These are phyloP conservation scores for Globisporangium okanoganense DNA, from an alignment of 352 stramenopile genomes.

Conservation along the genomic window DNA sequence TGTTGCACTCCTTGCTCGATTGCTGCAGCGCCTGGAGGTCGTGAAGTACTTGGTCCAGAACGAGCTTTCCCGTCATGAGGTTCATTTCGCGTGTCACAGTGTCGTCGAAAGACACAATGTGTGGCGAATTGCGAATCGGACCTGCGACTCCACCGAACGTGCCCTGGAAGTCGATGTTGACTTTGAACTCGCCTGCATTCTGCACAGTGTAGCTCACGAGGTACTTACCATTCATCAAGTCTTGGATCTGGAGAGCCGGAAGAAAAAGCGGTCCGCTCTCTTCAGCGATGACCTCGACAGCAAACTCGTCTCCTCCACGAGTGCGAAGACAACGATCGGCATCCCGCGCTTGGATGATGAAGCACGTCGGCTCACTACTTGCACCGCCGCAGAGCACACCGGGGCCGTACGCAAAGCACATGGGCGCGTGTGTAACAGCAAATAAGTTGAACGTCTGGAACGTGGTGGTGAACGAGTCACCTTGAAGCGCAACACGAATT, in stretches of 20 bases:
- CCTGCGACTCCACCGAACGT: constrained; percentile 90
- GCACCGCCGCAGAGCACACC: constrained; percentile 87
- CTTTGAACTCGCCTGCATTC: constrained; percentile 74
- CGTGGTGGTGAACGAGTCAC: constrained; percentile 94
- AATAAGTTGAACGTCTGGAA: constrained; percentile 94
- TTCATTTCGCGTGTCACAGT: constrained; percentile 80
- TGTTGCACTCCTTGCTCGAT: constrained; percentile 61
- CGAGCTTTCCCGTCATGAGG: constrained; percentile 75
- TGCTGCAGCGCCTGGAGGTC: constrained; percentile 62
- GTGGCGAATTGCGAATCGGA: constrained; percentile 89
- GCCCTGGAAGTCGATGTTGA: constrained; percentile 89
- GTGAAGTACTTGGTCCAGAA: constrained; percentile 63
- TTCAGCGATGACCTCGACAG: constrained; percentile 57
- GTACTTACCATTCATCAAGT: constrained; percentile 93
- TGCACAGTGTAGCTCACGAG: constrained; percentile 89
- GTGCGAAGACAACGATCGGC: constrained; percentile 69
- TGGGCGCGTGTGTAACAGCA: constrained; percentile 81
- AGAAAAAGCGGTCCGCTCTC: constrained; percentile 48
- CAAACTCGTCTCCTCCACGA: constrained; percentile 93
- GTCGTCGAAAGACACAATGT: constrained; percentile 75
- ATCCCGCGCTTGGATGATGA: constrained; percentile 87
- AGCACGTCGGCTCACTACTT: constrained; percentile 67
- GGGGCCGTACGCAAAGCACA: constrained; percentile 92
- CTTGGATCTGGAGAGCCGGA: constrained; percentile 61
- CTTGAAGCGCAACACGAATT: constrained; percentile 88